A percentile compares a stretch with the other conserved stretches of the same genome.
Conservation (phyloP, 805 yeast genomes). For the Saccharomycopsis babjevae region DNA sequence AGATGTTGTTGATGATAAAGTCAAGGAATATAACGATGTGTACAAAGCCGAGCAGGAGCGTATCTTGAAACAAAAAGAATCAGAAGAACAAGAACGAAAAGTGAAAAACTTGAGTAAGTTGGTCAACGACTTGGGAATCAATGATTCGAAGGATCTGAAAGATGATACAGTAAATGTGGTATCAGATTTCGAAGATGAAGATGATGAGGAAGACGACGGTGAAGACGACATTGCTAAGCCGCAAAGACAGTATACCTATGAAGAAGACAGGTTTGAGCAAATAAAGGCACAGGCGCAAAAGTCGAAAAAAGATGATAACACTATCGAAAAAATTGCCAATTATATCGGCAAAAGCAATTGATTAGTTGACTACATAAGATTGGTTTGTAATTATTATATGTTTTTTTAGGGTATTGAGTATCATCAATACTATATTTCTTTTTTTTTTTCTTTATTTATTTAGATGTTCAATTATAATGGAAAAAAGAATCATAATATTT, state of each 20-base stretch:
- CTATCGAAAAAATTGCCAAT: constrained; percentile 15
- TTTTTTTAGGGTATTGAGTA: neutral
- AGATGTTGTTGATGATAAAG: constrained; percentile 75
- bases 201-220: constrained; percentile 40
- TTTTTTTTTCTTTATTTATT: no score
- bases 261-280: constrained; percentile 18
- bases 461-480: neutral
- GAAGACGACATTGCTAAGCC: constrained; percentile 12
- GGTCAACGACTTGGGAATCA: constrained; percentile 78
- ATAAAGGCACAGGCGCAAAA: constrained; percentile 7
- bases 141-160: constrained; percentile 24
- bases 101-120: constrained; percentile 59
- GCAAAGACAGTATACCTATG: constrained; percentile 15
- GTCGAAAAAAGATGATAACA: constrained; percentile 6
- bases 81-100: constrained; percentile 61
- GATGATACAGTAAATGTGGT: constrained; percentile 40
- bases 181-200: constrained; percentile 42
- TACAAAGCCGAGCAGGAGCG: constrained; percentile 83
- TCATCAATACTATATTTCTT: neutral
- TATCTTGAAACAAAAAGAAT: constrained; percentile 64
- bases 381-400: neutral
- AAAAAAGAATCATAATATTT: neutral
- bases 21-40: constrained; percentile 73
- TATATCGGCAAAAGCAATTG: constrained; percentile 14
- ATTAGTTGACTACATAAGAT: neutral